A percentile compares a stretch with the other conserved stretches of the same genome.
phyloP scores from a whole-genome alignment of 2,329 filamentous ascomycete species.

The Botrytis hyacinthi region DNA sequence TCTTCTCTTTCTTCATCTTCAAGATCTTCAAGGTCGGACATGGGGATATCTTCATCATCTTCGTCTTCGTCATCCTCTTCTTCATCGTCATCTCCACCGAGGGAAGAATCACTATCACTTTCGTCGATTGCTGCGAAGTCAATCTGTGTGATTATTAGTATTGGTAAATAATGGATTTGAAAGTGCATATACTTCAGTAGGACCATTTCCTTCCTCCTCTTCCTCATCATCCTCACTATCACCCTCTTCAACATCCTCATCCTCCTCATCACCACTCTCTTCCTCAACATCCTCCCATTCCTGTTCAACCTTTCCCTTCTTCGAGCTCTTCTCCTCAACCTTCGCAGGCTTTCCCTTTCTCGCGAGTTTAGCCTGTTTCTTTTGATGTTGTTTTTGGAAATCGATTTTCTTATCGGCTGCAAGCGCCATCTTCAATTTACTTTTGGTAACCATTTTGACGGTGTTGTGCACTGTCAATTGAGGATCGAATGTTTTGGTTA shows the following conservation, averaged over 20 bases:
- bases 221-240: constrained; percentile 40
- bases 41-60: constrained; percentile 82
- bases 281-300: constrained; percentile 45
- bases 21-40: constrained; percentile 80
- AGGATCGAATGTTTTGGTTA: constrained; percentile 6
- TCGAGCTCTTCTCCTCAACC: constrained; percentile 41
- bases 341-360: constrained; percentile 51
- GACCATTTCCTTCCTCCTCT: constrained; percentile 23
- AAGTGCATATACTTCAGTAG: constrained; percentile 29
- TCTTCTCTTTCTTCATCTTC: constrained; percentile 81
- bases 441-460: constrained; percentile 40
- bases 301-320: constrained; percentile 50
- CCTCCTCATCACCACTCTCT: constrained; percentile 38
- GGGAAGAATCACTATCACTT: constrained; percentile 56
- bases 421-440: constrained; percentile 53
- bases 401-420: constrained; percentile 55
- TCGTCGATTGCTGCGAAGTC: constrained; percentile 58
- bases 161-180: not conserved
- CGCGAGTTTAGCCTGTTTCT: constrained; percentile 40
- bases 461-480: constrained; percentile 20
- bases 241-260: constrained; percentile 30
- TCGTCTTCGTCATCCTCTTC: constrained; percentile 57
- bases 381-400: constrained; percentile 46
- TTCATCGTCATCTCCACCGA: constrained; percentile 45
- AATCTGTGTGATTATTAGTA: constrained; percentile 41